Evolutionary conservation across 2,329 filamentous ascomycete genomes (phyloP).

Genomic region (Microsporum ferrugineum): DNA sequence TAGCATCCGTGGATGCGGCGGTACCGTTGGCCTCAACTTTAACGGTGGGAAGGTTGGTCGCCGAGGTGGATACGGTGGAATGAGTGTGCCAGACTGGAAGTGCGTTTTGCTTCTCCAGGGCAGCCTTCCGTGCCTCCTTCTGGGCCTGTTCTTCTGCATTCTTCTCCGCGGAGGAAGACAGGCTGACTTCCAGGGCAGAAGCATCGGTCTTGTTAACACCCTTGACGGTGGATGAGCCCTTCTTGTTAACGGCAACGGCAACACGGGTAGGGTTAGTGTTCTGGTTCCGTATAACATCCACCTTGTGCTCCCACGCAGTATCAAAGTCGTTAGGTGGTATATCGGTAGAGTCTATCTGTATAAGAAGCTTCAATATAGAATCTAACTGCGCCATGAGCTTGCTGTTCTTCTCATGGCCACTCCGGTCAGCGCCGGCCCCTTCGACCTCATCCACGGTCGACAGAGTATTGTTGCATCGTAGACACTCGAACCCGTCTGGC

Average conservation of each 20-base stretch:
- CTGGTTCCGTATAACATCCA: slow-evolving; percentile 36
- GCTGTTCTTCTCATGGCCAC: slow-evolving; percentile 40
- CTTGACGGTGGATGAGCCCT: slow-evolving; percentile 26
- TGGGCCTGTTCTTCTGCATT: slow-evolving; percentile 39
- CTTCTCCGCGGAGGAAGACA: slow-evolving; percentile 40
- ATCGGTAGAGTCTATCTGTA: slow-evolving; percentile 38
- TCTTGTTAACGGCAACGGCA: slow-evolving; percentile 31
- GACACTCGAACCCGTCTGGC: slow-evolving; percentile 64
- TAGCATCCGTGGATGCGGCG: neutral
- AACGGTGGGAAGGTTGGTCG: slow-evolving; percentile 8
- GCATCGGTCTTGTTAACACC: slow-evolving; percentile 35
- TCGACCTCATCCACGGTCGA: slow-evolving; percentile 37
- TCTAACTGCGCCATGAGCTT: slow-evolving; percentile 40
- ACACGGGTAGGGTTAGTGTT: slow-evolving; percentile 32
- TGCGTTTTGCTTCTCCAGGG: slow-evolving; percentile 41
- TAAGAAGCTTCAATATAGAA: slow-evolving; percentile 36
- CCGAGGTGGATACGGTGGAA: slow-evolving; percentile 32
- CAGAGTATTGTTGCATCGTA: slow-evolving; percentile 53
- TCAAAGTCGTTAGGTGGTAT: slow-evolving; percentile 41
- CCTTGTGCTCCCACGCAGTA: slow-evolving; percentile 38
- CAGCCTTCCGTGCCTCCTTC: slow-evolving; percentile 37
- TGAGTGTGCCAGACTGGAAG: slow-evolving; percentile 44
- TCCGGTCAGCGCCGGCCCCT: slow-evolving; percentile 34
- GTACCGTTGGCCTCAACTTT: slow-evolving; percentile 12
- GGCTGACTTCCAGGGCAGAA: slow-evolving; percentile 37